A percentile compares a stretch with the other conserved stretches of the same genome.
These are phyloP conservation scores for Venturia effusa DNA, from an alignment of 2,329 filamentous ascomycete species.

Conservation along the genomic window DNA sequence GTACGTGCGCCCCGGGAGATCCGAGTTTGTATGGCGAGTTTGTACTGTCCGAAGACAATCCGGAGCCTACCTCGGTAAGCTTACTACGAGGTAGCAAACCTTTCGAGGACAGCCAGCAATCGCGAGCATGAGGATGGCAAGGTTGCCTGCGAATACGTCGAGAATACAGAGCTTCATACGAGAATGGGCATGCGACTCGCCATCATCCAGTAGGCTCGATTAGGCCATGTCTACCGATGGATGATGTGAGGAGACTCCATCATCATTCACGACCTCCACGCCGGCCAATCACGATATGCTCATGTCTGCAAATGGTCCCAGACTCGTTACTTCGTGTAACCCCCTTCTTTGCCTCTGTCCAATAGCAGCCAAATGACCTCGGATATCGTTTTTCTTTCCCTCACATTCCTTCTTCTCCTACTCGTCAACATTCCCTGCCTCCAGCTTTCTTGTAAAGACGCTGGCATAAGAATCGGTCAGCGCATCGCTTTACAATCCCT, in stretches of 20 bases:
- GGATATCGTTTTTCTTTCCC: slow-evolving; percentile 1
- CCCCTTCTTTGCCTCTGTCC: not conserved
- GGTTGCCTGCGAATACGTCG: no score
- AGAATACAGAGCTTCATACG: not conserved
- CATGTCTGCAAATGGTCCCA: not conserved
- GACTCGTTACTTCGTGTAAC: not conserved
- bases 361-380: slow-evolving; percentile 2
- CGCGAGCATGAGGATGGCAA: no score
- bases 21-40: no score
- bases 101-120: no score
- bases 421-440: not conserved
- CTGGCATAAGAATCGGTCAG: not conserved
- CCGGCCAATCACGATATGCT: not conserved
- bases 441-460: not conserved
- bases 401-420: not conserved
- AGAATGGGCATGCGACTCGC: not conserved
- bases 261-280: not conserved
- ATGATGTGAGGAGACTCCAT: not conserved
- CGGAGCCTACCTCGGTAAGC: no score
- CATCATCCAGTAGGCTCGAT: not conserved
- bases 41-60: no score
- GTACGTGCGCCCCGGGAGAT: no score
- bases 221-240: not conserved
- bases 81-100: no score
- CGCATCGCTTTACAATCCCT: not conserved